These are phyloP conservation scores for Umbellularia californica DNA, from an alignment of 164 flowering plant species.

Conservation along the genomic window DNA sequence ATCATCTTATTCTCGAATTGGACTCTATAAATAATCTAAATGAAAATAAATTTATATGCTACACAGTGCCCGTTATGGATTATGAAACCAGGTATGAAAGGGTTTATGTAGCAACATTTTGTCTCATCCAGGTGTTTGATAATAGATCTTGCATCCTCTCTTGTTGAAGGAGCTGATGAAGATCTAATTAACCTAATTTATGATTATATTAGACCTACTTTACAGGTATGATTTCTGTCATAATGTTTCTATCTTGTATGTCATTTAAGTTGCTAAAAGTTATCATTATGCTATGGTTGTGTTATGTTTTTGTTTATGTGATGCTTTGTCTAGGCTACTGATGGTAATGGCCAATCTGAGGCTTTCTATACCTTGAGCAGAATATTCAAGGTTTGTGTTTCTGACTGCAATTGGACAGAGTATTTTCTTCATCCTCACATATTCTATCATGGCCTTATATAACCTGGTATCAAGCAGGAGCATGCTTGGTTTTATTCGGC, in stretches of 20 bases:
- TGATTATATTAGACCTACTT: slow-evolving; percentile 31
- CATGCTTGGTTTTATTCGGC: slow-evolving; percentile 68
- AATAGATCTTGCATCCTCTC: slow-evolving; percentile 60
- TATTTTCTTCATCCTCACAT: background rate
- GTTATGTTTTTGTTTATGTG: background rate
- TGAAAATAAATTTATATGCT: too few relatives aligned
- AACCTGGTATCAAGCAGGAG: slow-evolving; percentile 44
- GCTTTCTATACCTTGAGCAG: slow-evolving; percentile 58
- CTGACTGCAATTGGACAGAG: background rate
- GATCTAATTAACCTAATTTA: slow-evolving; percentile 63
- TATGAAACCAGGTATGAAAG: background rate
- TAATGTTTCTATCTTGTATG: background rate
- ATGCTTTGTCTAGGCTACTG: slow-evolving; percentile 32
- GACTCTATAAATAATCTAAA: too few relatives aligned
- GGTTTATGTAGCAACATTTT: background rate
- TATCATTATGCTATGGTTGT: background rate
- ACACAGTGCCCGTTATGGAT: background rate
- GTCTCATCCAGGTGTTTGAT: slow-evolving; percentile 42
- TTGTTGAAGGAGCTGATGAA: slow-evolving; percentile 68
- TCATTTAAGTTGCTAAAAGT: background rate
- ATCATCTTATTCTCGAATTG: background rate
- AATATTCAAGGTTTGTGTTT: slow-evolving; percentile 62
- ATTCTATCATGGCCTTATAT: background rate
- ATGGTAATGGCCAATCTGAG: slow-evolving; percentile 36
- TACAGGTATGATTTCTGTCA: slow-evolving; percentile 42